Evolutionary conservation across 345 rosid genomes (phyloP).

Genomic region (Aquilaria sinensis): DNA sequence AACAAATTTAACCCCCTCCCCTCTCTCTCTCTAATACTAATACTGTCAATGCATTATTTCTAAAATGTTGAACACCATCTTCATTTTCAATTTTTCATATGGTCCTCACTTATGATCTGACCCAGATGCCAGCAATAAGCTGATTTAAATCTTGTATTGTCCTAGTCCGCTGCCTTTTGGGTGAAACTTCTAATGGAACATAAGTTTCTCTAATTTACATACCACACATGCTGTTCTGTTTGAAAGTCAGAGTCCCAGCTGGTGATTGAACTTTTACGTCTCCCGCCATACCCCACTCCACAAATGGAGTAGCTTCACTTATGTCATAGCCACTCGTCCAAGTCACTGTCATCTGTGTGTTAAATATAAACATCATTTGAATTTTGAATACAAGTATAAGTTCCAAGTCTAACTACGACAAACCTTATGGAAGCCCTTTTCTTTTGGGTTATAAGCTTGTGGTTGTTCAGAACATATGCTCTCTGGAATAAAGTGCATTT

Average conservation of each 20-base stretch:
- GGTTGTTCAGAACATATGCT: too few species aligned
- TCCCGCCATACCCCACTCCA: slow-evolving; percentile 65
- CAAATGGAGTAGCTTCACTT: slow-evolving; percentile 69
- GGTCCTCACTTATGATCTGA: too few species aligned
- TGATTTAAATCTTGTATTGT: too few species aligned
- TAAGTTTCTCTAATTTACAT: slow-evolving; percentile 16
- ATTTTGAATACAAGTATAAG: slow-evolving; percentile 4
- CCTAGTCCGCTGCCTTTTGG: too few species aligned
- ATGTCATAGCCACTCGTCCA: slow-evolving; percentile 96
- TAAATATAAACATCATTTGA: slow-evolving; percentile 8
- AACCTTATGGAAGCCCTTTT: not conserved
- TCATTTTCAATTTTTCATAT: too few species aligned
- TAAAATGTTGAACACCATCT: too few species aligned
- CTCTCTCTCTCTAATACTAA: too few species aligned
- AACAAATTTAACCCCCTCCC: too few species aligned
- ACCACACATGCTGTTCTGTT: slow-evolving; percentile 87
- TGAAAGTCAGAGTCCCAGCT: slow-evolving; percentile 80
- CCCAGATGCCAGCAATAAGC: too few species aligned
- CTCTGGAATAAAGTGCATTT: too few species aligned
- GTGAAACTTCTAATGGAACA: not conserved
- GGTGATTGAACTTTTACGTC: slow-evolving; percentile 37
- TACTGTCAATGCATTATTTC: too few species aligned
- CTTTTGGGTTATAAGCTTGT: not conserved
- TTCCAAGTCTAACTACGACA: not conserved
- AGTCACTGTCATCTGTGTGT: slow-evolving; percentile 76